Base-by-base conservation (phyloP, 2,329 filamentous ascomycete genomes). In the Triangularia setosa region DNA sequence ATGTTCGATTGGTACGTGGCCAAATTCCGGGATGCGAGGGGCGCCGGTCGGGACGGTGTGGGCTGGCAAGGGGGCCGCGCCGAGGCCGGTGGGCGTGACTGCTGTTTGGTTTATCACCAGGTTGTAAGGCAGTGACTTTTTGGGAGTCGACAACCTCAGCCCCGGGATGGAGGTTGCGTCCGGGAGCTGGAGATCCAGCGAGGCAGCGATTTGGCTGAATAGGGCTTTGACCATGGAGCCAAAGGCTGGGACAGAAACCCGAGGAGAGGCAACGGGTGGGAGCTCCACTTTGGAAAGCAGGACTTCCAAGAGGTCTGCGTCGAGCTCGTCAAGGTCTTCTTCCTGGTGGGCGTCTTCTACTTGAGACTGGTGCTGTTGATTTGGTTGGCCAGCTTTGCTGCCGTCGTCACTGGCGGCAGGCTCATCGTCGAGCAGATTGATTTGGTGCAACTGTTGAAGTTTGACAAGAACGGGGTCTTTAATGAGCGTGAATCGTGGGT, bases 401-500 rank as follows among this genome's bases (percentile, higher is more conserved):
- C 21, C 12, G 12, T 55, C 52, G 21, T 75, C 75, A 21, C 40
- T 21, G 7, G 18, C 40, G 3, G 69, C 91, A 88, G 40, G 40
- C 40, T 48, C 40, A 8, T 48, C 40, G 61, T 95, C 75, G 64
- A 93, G 83, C 48, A 97, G 76, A 70, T 96, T 91, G 59, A 96
- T 80, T 67, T 88, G 84, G 63, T 90, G 74, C 5, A 78, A 67
- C 33, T 77, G 74, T 59, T 77, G 75, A 48, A 77, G 69, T 67
- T 74, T 77, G 27, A 73, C 73, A 0, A 76, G 65, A 14, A 75
- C 82, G 3, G 85, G 77, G 71, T 97, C 91, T 56, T 90, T 86
- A 25, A 93, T 82, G 27, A 91, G 85, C 9, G 88, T 90, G 75
- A 97, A 97, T 64, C 93, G 89, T 14, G 93, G 91, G 75, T 97